Percentiles rank a stretch among this genome's conserved stretches.
Conservation (phyloP, 352 stramenopile genomes). For the Elongisporangium anandrum region DNA sequence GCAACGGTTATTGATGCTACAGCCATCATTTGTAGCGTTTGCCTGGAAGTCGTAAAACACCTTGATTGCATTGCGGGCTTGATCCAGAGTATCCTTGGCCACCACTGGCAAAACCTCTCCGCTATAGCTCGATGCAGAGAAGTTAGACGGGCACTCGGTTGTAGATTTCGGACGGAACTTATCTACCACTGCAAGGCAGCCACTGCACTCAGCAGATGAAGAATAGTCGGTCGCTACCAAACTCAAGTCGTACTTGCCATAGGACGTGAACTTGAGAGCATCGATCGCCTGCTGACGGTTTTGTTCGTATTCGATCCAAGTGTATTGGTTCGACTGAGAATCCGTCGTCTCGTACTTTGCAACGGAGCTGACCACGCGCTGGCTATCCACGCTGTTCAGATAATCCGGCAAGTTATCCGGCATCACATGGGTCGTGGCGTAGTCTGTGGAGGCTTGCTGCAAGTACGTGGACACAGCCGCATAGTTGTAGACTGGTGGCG, state of each 20-base stretch:
- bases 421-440: too few species aligned
- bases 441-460: too few species aligned
- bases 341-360: too few species aligned
- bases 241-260: constrained; percentile 53
- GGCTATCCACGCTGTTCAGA: too few species aligned
- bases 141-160: constrained; percentile 26
- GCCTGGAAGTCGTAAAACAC: constrained; percentile 36
- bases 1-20: constrained; percentile 35
- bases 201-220: constrained; percentile 27
- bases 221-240: constrained; percentile 52
- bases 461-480: too few species aligned
- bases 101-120: constrained; percentile 14
- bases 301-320: constrained; percentile 56
- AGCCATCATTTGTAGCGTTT: constrained; percentile 48
- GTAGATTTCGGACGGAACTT: constrained; percentile 37
- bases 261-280: constrained; percentile 28
- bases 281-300: constrained; percentile 33
- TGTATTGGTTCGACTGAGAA: constrained; percentile 6
- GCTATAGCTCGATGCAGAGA: constrained; percentile 16
- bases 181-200: constrained; percentile 55
- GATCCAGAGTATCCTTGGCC: constrained; percentile 26
- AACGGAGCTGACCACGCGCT: too few species aligned
- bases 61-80: constrained; percentile 13
- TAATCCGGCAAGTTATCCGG: too few species aligned
- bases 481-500: too few species aligned